Evolutionary conservation across 306 rosid genomes (phyloP).

Genomic region (Cercis canadensis): DNA sequence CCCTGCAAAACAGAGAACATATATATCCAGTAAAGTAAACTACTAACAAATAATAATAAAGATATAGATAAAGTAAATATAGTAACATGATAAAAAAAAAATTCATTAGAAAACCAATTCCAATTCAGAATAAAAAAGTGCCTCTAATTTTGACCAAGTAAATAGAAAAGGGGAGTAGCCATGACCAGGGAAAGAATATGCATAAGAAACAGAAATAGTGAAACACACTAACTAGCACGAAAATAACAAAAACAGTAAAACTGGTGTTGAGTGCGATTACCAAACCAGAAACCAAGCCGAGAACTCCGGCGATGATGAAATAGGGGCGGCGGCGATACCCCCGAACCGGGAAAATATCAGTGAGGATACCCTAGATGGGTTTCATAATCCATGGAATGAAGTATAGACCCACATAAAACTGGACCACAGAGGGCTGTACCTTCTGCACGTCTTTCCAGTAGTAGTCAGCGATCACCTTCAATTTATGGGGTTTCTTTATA

Average conservation of each 20-base stretch:
- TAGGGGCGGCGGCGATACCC: constrained; percentile 69
- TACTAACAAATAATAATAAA: too few species aligned
- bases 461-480: constrained; percentile 61
- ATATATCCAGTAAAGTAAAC: not conserved
- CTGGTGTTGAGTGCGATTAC: constrained; percentile 32
- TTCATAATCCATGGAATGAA: constrained; percentile 75
- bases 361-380: constrained; percentile 76
- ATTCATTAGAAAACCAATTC: too few species aligned
- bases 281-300: constrained; percentile 48
- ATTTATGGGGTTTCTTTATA: too few species aligned
- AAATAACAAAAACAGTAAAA: constrained; percentile 20
- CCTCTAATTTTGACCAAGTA: too few species aligned
- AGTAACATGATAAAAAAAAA: too few species aligned
- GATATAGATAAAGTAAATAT: too few species aligned
- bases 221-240: not conserved
- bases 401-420: constrained; percentile 60
- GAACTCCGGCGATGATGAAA: constrained; percentile 51
- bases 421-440: constrained; percentile 65
- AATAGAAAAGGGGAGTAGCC: too few species aligned
- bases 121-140: too few species aligned
- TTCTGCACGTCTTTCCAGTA: constrained; percentile 85
- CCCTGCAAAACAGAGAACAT: constrained; percentile 42
- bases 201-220: not conserved
- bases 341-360: constrained; percentile 59
- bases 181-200: too few species aligned